Evolutionary conservation across 2,329 filamentous ascomycete genomes (phyloP).

Genomic region (Seiridium unicorne): DNA sequence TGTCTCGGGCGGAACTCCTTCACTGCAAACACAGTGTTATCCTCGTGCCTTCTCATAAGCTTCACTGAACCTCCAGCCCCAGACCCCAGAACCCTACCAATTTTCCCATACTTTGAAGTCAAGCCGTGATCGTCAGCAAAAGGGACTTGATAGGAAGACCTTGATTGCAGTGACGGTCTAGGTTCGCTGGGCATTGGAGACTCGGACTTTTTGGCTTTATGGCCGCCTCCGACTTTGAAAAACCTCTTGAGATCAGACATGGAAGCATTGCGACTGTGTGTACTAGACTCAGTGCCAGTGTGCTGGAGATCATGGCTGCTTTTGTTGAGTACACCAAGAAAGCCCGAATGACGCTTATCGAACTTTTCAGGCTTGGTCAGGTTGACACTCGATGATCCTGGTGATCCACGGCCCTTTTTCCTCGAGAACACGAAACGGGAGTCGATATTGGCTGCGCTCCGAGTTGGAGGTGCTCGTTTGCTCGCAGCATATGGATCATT

Average conservation of each 20-base stretch:
- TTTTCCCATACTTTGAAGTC: slow-evolving; percentile 89
- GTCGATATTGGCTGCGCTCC: slow-evolving; percentile 66
- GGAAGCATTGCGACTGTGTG: slow-evolving; percentile 65
- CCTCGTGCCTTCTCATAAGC: slow-evolving; percentile 88
- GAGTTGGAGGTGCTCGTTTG: slow-evolving; percentile 69
- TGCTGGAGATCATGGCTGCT: slow-evolving; percentile 40
- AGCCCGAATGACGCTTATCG: slow-evolving; percentile 51
- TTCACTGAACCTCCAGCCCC: slow-evolving; percentile 93
- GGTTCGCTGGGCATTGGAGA: slow-evolving; percentile 60
- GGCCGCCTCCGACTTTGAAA: slow-evolving; percentile 74
- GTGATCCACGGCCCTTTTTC: slow-evolving; percentile 65
- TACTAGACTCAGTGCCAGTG: slow-evolving; percentile 46
- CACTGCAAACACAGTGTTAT: slow-evolving; percentile 92
- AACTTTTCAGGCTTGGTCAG: slow-evolving; percentile 42
- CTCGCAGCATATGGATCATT: slow-evolving; percentile 88
- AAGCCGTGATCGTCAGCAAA: slow-evolving; percentile 94
- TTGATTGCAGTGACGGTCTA: slow-evolving; percentile 45
- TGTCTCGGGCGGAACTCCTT: slow-evolving; percentile 95
- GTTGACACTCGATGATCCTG: slow-evolving; percentile 50
- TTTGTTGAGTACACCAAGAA: slow-evolving; percentile 37
- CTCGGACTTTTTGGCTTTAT: slow-evolving; percentile 67
- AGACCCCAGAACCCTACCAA: slow-evolving; percentile 89
- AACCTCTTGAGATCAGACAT: slow-evolving; percentile 98
- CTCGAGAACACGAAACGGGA: slow-evolving; percentile 80
- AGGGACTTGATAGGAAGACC: slow-evolving; percentile 65